Evolutionary conservation across 1,284 basidiomycete genomes (phyloP).

Genomic region (Gomphus sp.): DNA sequence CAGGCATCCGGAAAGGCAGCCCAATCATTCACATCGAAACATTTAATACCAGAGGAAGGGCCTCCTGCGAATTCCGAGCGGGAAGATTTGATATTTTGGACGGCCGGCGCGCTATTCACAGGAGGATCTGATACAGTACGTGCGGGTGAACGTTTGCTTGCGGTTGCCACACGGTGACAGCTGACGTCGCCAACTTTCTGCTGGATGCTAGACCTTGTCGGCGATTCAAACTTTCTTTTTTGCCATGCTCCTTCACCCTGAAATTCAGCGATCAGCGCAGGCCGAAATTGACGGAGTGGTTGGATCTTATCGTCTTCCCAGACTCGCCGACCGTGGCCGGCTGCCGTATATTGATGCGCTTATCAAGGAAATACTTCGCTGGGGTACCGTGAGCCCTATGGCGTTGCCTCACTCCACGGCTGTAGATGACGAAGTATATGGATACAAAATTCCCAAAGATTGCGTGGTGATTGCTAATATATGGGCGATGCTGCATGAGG

Average conservation of each 20-base stretch:
- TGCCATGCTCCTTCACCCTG: slow-evolving; percentile 21
- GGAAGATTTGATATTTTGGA: slow-evolving; percentile 26
- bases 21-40: slow-evolving; percentile 28
- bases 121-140: slow-evolving; percentile 39
- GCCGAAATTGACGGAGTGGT: slow-evolving; percentile 22
- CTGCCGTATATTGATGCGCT: slow-evolving; percentile 22
- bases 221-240: slow-evolving; percentile 15
- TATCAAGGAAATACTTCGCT: slow-evolving; percentile 21
- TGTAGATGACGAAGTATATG: slow-evolving; percentile 12
- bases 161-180: not conserved
- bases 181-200: not conserved
- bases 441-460: slow-evolving; percentile 15
- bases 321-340: slow-evolving; percentile 19
- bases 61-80: slow-evolving; percentile 17
- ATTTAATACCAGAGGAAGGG: slow-evolving; percentile 21
- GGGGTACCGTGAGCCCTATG: slow-evolving; percentile 5
- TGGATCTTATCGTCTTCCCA: slow-evolving; percentile 21
- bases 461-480: slow-evolving; percentile 13
- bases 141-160: not conserved
- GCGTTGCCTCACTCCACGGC: slow-evolving; percentile 15
- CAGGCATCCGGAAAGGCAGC: slow-evolving; percentile 24
- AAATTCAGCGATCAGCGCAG: slow-evolving; percentile 21
- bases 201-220: slow-evolving; percentile 3
- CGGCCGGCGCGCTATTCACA: slow-evolving; percentile 25
- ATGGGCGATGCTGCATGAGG: slow-evolving; percentile 17